Base-by-base conservation (phyloP, 1,284 basidiomycete species). In the Termitomyces sp. region DNA sequence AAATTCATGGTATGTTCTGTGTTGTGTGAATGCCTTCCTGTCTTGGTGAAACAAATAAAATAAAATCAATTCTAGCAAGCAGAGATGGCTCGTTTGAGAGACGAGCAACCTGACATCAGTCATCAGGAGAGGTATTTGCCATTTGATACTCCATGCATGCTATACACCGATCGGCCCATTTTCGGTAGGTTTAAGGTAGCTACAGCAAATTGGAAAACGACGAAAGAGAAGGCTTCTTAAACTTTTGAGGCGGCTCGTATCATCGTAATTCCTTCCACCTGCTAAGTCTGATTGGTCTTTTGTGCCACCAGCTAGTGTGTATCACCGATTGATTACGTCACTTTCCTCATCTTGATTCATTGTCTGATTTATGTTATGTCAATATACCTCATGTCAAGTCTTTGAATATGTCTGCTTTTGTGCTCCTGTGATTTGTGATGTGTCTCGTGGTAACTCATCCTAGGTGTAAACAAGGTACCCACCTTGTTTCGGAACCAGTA, bases 11-110 rank as follows among this genome's bases (percentile, higher is more conserved):
- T 77, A 55, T 52, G 61, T 19, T 33, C 42, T 6, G 39, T 36
- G 39, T 48, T 28, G 31, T 44, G 31, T 44, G 52, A 36, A 19
- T 34, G n/a, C 9, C n/a, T 33, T 30, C 19, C 52, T 54, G 52
- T 33, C 13, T 42, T 38, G 49, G 15, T 50, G 40, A 1, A 30
- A 30, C 6, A 30, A 30, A 30, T 30, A 8, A 6, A 30, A 34
- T 43, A 52, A 49, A 53, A 56, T 33, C 33, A 43, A 56, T 61
- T 5, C 28, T 57, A 78, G 77, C 69, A 87, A 73, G 73, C 76
- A 19, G 88, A 90, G 66, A 81, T 90, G 73, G 82, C 83, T 44
- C 82, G 86, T 50, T 74, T 90, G 65, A 89, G 86, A 74, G 83
- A 84, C 62, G 72, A 79, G 12, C 78, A 87, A 60, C 88, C 88